Evolutionary conservation across 1,284 basidiomycete species (phyloP).

Genomic region (Tilletiaria anomala): DNA sequence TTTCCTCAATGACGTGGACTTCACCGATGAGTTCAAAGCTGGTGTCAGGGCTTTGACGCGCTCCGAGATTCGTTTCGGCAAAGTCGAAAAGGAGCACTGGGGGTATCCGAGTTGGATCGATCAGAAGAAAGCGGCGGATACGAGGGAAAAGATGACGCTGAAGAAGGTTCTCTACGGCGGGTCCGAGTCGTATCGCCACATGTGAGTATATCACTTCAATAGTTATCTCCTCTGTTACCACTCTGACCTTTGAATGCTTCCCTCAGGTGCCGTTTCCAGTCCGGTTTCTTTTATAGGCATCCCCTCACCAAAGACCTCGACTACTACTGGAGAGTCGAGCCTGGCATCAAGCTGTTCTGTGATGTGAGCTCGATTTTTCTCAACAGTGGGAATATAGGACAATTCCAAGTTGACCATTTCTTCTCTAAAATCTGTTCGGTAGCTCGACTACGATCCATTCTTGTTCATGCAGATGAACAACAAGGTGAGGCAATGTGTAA

Average conservation of each 20-base stretch:
- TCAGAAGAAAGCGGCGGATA: constrained; percentile 51
- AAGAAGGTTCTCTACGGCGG: constrained; percentile 75
- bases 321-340: constrained; percentile 85
- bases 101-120: constrained; percentile 57
- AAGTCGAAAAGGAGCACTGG: constrained; percentile 71
- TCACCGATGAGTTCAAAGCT: constrained; percentile 37
- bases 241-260: constrained; percentile 49
- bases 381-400: too few relatives aligned
- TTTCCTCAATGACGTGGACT: constrained; percentile 38
- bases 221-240: not conserved
- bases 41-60: constrained; percentile 29
- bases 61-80: constrained; percentile 50
- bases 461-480: constrained; percentile 65
- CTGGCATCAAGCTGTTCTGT: constrained; percentile 61
- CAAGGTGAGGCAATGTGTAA: constrained; percentile 43
- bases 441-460: constrained; percentile 73
- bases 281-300: constrained; percentile 52
- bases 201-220: too few relatives aligned
- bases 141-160: constrained; percentile 56
- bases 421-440: too few relatives aligned
- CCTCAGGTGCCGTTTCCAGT: constrained; percentile 91
- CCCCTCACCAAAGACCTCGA: constrained; percentile 54
- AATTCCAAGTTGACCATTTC: too few relatives aligned
- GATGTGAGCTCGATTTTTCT: too few relatives aligned
- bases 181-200: constrained; percentile 47